Evolutionary conservation across 192 early-diverging fungal species (phyloP).

Genomic region (Rhizophagus sp.): DNA sequence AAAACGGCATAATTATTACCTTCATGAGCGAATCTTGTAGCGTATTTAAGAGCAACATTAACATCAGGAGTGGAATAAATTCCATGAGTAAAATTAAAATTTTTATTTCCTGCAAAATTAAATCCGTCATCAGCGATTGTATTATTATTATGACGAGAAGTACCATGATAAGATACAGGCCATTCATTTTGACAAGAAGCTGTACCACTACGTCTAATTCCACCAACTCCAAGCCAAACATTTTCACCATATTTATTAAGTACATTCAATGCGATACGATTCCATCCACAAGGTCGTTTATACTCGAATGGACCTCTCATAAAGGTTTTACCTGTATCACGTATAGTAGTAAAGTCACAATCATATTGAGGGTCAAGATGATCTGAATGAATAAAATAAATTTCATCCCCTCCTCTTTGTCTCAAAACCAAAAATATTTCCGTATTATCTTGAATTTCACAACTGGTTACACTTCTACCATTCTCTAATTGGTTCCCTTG

Average conservation of each 20-base stretch:
- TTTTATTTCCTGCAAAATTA: not conserved
- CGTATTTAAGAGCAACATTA: constrained; percentile 10
- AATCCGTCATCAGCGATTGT: constrained; percentile 21
- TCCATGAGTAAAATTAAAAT: constrained; percentile 22
- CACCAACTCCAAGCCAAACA: constrained; percentile 2
- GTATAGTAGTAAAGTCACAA: constrained; percentile 13
- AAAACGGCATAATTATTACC: constrained; percentile 2
- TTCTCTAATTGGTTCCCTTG: constrained; percentile 81
- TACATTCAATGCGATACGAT: constrained; percentile 15
- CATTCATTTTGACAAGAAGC: constrained; percentile 20
- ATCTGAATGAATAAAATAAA: constrained; percentile 30
- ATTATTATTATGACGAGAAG: not conserved
- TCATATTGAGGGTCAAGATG: constrained; percentile 14
- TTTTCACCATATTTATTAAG: constrained; percentile 16
- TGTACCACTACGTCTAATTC: not conserved
- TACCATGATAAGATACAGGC: constrained; percentile 33
- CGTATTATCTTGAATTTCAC: constrained; percentile 76
- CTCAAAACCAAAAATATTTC: constrained; percentile 70
- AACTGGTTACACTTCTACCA: constrained; percentile 71
- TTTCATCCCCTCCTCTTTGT: constrained; percentile 65
- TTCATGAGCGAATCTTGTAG: not conserved
- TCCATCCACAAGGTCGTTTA: constrained; percentile 16
- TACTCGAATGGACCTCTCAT: constrained; percentile 7
- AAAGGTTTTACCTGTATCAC: not conserved
- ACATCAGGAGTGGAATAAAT: constrained; percentile 28